phyloP scores from a whole-genome alignment of 1,139 yeast species.

The Yamadazyma diddensiae region DNA sequence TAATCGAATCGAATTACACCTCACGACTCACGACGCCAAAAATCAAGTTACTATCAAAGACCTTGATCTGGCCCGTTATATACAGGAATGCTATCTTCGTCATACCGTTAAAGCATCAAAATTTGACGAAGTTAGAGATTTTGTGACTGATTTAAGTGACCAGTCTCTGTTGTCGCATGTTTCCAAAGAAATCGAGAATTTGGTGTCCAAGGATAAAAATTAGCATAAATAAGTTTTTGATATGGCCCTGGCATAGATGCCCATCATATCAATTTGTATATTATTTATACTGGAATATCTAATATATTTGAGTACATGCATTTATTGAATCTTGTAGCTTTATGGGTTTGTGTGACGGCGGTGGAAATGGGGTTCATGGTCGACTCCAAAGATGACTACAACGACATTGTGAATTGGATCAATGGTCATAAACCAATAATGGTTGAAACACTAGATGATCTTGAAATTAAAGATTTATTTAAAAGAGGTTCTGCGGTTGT shows the following conservation, averaged over 20 bases:
- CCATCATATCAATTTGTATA: too few species aligned
- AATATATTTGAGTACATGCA: too few species aligned
- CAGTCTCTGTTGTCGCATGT: conserved; percentile 5
- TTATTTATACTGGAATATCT: too few species aligned
- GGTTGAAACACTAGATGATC: conserved; percentile 13
- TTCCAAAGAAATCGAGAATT: conserved; percentile 8
- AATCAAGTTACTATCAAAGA: conserved; percentile 57
- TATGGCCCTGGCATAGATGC: too few species aligned
- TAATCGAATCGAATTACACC: conserved; percentile 52
- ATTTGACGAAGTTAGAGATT: conserved; percentile 5
- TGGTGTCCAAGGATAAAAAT: conserved; percentile 4
- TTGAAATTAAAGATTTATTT: conserved; percentile 14
- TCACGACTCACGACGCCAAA: conserved; percentile 68
- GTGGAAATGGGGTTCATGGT: background rate
- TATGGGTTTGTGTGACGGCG: background rate
- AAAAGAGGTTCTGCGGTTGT: conserved; percentile 17
- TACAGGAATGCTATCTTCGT: conserved; percentile 12
- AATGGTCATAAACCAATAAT: conserved; percentile 5
- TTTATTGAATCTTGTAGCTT: too few species aligned
- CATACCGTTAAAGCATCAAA: conserved; percentile 4
- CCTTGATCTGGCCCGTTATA: conserved; percentile 52
- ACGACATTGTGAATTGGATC: conserved; percentile 6
- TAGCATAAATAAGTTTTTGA: too few species aligned
- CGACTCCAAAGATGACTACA: conserved; percentile 1
- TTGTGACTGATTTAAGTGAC: conserved; percentile 6